phyloP scores from a whole-genome alignment of 1,139 yeast genomes.

The Pichia sp. region DNA sequence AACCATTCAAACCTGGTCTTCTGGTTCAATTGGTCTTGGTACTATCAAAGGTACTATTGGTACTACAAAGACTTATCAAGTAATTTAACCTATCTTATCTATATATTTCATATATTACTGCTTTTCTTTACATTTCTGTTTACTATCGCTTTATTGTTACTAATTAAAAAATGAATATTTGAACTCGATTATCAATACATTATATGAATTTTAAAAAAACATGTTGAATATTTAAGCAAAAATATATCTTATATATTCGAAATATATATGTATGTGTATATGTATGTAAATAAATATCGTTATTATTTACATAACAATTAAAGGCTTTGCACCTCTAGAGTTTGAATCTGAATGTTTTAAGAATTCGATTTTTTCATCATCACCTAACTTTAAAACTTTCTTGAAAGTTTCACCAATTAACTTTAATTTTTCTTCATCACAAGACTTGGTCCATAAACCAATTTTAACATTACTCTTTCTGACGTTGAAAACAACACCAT shows the following conservation, averaged over 20 bases:
- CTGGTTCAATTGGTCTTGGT: conserved; percentile 57
- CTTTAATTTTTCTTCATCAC: conserved; percentile 49
- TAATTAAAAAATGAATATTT: too few relatives aligned
- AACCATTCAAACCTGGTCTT: conserved; percentile 34
- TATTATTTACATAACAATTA: conserved; percentile 14
- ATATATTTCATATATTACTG: too few relatives aligned
- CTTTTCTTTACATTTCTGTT: background rate
- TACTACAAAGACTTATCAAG: conserved; percentile 37
- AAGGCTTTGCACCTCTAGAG: conserved; percentile 15
- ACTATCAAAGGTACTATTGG: conserved; percentile 54
- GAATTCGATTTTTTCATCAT: conserved; percentile 69
- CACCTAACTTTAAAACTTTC: conserved; percentile 63
- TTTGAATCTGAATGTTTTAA: conserved; percentile 46
- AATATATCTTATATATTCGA: background rate
- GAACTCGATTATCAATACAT: too few relatives aligned
- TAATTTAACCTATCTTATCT: background rate
- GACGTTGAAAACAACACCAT: conserved; percentile 88
- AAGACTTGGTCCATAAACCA: conserved; percentile 89
- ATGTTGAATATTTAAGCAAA: background rate
- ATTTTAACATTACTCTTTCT: conserved; percentile 80
- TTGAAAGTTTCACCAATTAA: conserved; percentile 82
- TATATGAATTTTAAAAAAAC: background rate
- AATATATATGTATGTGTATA: background rate
- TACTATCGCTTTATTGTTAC: background rate
- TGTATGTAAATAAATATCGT: background rate